Percentiles rank a stretch among this genome's conserved stretches.
Conservation (phyloP, 2,329 filamentous ascomycete species). For the Penicillium sclerotiorum region DNA sequence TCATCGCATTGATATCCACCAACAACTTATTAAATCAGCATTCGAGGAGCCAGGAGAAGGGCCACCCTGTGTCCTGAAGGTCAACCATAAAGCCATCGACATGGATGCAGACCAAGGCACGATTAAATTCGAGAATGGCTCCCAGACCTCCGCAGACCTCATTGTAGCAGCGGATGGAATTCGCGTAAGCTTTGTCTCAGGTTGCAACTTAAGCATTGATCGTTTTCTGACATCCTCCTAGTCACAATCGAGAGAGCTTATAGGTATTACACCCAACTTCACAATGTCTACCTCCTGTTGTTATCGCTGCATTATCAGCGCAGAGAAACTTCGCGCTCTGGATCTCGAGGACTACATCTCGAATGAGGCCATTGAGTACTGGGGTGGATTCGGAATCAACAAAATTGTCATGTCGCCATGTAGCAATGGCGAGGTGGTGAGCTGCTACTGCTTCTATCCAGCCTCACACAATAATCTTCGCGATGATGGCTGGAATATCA, state of each 20-base stretch:
- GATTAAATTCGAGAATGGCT: slow-evolving; percentile 25
- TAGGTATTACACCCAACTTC: slow-evolving; percentile 36
- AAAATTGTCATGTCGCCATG: slow-evolving; percentile 47
- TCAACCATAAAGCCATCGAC: slow-evolving; percentile 24
- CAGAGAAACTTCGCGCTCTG: slow-evolving; percentile 26
- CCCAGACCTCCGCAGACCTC: slow-evolving; percentile 19
- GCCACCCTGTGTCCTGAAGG: slow-evolving; percentile 15
- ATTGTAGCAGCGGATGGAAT: slow-evolving; percentile 31
- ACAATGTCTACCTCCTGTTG: slow-evolving; percentile 42
- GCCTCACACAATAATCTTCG: slow-evolving; percentile 23
- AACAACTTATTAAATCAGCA: slow-evolving; percentile 26
- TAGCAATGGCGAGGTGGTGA: slow-evolving; percentile 39
- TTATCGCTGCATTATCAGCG: slow-evolving; percentile 29
- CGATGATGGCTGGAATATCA: slow-evolving; percentile 29
- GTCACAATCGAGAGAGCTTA: slow-evolving; percentile 22
- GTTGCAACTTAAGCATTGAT: too few species aligned
- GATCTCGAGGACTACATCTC: slow-evolving; percentile 37
- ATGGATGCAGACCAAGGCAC: slow-evolving; percentile 22
- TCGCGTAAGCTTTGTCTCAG: slow-evolving; percentile 16
- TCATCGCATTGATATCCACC: slow-evolving; percentile 31
- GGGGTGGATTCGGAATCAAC: slow-evolving; percentile 42
- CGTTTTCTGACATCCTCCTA: not conserved
- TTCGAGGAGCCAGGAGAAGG: slow-evolving; percentile 25
- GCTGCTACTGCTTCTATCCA: slow-evolving; percentile 45
- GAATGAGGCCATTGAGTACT: slow-evolving; percentile 33